Conservation (phyloP, 1,139 yeast genomes). For the Nematodospora anomalae region DNA sequence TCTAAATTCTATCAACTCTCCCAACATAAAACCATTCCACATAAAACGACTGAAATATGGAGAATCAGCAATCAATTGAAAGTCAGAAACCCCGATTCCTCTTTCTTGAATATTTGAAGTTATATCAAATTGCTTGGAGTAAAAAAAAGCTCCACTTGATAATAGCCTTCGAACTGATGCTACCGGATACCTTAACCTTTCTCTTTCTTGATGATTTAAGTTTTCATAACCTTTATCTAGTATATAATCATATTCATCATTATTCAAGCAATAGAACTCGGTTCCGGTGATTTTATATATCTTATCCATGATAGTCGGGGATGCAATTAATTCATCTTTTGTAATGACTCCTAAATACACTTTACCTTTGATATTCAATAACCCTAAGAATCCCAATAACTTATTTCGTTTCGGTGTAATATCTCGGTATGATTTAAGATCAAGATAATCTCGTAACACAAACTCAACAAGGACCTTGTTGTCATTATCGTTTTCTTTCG, state of each 20-base stretch:
- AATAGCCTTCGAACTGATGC: constrained; percentile 56
- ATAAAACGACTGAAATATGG: constrained; percentile 56
- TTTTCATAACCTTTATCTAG: constrained; percentile 24
- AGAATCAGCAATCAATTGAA: constrained; percentile 40
- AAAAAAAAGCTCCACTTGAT: constrained; percentile 64
- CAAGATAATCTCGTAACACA: constrained; percentile 34
- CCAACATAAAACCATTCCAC: constrained; percentile 65
- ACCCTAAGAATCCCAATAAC: constrained; percentile 60
- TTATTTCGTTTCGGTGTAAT: constrained; percentile 35
- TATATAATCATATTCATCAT: constrained; percentile 51
- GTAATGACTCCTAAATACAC: constrained; percentile 61
- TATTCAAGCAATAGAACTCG: constrained; percentile 62
- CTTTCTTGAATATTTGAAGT: constrained; percentile 63
- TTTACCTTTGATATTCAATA: constrained; percentile 53
- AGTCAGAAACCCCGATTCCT: constrained; percentile 29
- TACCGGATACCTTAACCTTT: constrained; percentile 52
- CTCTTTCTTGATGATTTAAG: constrained; percentile 16
- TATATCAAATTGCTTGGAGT: constrained; percentile 64
- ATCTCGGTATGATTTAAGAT: constrained; percentile 41
- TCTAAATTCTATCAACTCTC: constrained; percentile 60
- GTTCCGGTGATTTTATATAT: constrained; percentile 56
- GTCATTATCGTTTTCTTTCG: constrained; percentile 5
- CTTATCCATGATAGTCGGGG: constrained; percentile 55
- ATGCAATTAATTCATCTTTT: constrained; percentile 55
- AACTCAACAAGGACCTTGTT: constrained; percentile 53